Evolutionary conservation across 176 grass and related monocot species (phyloP), one percentile per base, ranked within the genome.

Genomic region (Oryza glumipatula): DNA sequence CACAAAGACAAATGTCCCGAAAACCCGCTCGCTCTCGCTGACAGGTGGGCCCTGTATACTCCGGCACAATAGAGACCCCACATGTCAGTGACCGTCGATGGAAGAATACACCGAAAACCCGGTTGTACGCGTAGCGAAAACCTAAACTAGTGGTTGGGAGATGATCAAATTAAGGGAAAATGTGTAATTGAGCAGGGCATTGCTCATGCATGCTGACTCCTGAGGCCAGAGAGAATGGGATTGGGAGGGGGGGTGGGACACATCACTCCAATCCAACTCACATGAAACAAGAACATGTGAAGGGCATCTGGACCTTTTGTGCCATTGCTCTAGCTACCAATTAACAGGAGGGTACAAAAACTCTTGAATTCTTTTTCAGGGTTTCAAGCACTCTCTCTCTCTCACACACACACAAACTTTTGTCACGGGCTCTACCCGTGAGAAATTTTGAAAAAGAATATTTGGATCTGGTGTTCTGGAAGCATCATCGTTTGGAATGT

Each of bases 271-370:
- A 23, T 76, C 67, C 73, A 72, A 23, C 10, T 76, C 84, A 67
- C 73, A 83, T 72, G 87, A 78, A 90, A 92, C 92, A 94, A 90
- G 88, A 22, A 49, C 92, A 94, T 90, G 92, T 94, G 92, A 94
- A 68, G 71, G 73, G 47, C 70, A 26, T 74, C 68, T 92, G 83
- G 88, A 85, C 28, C 15, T 47, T 71, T 65, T 13, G 65, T 28
- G 65, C 45, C 61, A 21, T n/a, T 9, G 43, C 43, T 66, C 21
- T 0, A 22, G 43, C 43, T 45, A 22, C 46, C 81, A 58, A 36
- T 79, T 68, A 81, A 76, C 71, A 85, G 49, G 54, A 28, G n/a
- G 41, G 36, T 70, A 43, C 47, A 23, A 21, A 21, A 6, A 61
- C 15, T 80, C 61, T 80, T 80, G 75, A 66, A 63, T n/a, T 61